Evolutionary conservation across 2,329 filamentous ascomycete genomes (phyloP).

Genomic region (Ustulina deusta): DNA sequence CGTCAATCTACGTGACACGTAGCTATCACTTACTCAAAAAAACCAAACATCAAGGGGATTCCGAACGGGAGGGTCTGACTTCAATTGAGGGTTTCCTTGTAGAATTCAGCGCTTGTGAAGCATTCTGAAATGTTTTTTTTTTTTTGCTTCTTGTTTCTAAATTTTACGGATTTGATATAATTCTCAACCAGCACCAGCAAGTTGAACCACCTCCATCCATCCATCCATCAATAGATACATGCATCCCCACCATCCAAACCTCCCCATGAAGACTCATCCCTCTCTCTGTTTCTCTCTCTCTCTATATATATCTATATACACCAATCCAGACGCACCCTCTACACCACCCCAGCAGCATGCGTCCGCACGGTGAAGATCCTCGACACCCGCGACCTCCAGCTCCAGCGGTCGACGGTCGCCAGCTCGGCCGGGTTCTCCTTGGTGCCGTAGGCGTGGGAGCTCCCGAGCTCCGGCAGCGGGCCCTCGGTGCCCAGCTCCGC

Average conservation of each 20-base stretch:
- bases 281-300: neutral
- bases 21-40: too few species aligned
- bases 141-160: neutral
- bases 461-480: constrained; percentile 44
- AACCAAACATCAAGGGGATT: too few species aligned
- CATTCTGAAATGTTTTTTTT: neutral
- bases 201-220: neutral
- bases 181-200: constrained; percentile 12
- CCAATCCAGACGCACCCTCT: too few species aligned
- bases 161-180: neutral
- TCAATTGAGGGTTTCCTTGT: neutral
- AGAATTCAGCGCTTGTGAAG: neutral
- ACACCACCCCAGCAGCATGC: too few species aligned
- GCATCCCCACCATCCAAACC: neutral
- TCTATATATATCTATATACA: too few species aligned
- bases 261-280: neutral
- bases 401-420: constrained; percentile 33
- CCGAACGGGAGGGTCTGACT: neutral
- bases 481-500: constrained; percentile 47
- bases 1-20: neutral
- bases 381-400: constrained; percentile 45
- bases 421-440: constrained; percentile 48
- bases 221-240: neutral
- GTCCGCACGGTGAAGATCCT: constrained; percentile 14
- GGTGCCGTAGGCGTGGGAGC: constrained; percentile 39